phyloP scores from a whole-genome alignment of 495 filamentous ascomycete species.

The Daldinia vernicosa region DNA sequence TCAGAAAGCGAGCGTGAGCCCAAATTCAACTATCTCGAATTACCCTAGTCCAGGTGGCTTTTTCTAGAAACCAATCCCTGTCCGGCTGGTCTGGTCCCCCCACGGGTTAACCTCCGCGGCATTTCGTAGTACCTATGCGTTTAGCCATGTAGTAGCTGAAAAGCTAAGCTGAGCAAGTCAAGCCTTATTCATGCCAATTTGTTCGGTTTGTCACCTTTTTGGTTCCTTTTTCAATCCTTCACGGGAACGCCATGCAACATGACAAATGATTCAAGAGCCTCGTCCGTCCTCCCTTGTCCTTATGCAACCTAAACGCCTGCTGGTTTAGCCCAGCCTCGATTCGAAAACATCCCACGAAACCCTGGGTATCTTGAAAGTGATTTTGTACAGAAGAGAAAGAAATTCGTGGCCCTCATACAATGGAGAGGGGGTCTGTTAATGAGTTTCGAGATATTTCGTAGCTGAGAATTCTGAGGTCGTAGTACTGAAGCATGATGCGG shows the following conservation, averaged over 20 bases:
- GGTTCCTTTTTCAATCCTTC: background rate
- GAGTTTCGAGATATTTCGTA: slow-evolving; percentile 72
- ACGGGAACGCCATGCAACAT: slow-evolving; percentile 6
- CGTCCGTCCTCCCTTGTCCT: background rate
- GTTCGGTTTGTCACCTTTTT: slow-evolving; percentile 1
- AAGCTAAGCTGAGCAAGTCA: slow-evolving; percentile 4
- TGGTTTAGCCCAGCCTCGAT: slow-evolving; percentile 6
- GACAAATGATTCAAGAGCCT: slow-evolving; percentile 5
- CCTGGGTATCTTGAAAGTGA: slow-evolving; percentile 34
- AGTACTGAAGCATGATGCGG: slow-evolving; percentile 78
- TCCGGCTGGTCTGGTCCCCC: slow-evolving; percentile 2
- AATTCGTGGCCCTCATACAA: slow-evolving; percentile 20
- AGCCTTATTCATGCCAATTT: slow-evolving; percentile 5
- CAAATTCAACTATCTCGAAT: slow-evolving; percentile 1
- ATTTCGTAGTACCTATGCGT: slow-evolving; percentile 3
- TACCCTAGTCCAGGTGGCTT: slow-evolving; percentile 11
- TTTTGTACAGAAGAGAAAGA: slow-evolving; percentile 4
- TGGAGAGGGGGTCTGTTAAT: slow-evolving; percentile 31
- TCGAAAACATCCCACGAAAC: slow-evolving; percentile 1
- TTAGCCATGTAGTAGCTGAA: slow-evolving; percentile 15
- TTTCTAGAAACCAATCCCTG: slow-evolving; percentile 29
- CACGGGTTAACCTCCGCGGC: slow-evolving; percentile 10
- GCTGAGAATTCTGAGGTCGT: slow-evolving; percentile 77
- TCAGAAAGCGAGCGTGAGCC: slow-evolving; percentile 1
- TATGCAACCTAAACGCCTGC: slow-evolving; percentile 36